Base-by-base conservation (phyloP, 2,329 filamentous ascomycete genomes). In the Arthroderma sp. region DNA sequence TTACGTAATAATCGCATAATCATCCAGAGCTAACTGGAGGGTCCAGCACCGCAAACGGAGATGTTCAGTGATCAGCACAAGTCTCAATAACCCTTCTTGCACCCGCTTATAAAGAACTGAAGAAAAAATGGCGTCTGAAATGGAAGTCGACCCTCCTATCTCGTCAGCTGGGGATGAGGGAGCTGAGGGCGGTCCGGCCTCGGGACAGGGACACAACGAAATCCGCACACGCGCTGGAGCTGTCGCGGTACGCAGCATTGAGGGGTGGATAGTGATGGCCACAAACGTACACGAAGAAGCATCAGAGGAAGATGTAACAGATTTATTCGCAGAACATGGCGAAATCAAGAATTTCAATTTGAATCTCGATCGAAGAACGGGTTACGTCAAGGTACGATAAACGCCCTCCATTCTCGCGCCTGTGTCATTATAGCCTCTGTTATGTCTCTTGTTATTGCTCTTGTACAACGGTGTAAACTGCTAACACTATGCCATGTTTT, bases 261-360 rank as follows among this genome's bases (percentile, higher is more conserved):
- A 82, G 59, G 78, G 78, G 51, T 82, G 78, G 78, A 81, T 82
- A 58, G 69, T 82, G 49, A 71, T 80, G n/a, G 77, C 72, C 44
- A 78, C 77, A n/a, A 81, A 82, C 52, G 75, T 82, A 32, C 77
- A 82, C 53, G 78, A 81, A 57, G 78, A 82, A 58, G 75, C 78
- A 6, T 74, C 70, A n/a, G 78, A 82, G 58, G 78, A 82, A 61
- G 78, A 81, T 50, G 62, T 82, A 28, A 75, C 74, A 44, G 78
- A 82, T 53, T 61, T 80, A 54, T 82, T 82, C 58, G 77, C 74
- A 48, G 78, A 82, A 49, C 78, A 74, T 53, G 78, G 78, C 45
- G 75, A 80, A 56, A 79, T 82, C 56, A 80, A 80, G 68, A 81
- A 81, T 56, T 62, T 80, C 55, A 78, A 78, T 56, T 63, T 82